phyloP scores from a whole-genome alignment of 2,329 filamentous ascomycete species.

The Clathrospora elynae region DNA sequence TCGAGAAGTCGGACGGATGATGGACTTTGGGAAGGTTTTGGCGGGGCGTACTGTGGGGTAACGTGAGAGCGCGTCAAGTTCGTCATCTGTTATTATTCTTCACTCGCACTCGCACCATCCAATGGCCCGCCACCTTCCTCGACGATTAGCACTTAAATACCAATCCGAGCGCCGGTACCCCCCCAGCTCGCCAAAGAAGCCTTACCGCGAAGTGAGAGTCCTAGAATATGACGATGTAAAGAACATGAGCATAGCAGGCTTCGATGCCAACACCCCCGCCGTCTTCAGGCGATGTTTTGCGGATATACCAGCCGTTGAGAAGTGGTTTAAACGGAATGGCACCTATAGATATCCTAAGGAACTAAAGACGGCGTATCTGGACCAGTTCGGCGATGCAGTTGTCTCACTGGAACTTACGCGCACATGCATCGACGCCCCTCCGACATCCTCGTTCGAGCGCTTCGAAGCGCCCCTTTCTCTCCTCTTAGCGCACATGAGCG shows the following conservation, averaged over 20 bases:
- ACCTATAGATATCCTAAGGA: constrained; percentile 12
- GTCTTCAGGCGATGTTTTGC: constrained; percentile 31
- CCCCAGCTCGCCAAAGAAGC: not conserved
- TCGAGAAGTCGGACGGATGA: constrained; percentile 6
- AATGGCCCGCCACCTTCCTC: too few relatives aligned
- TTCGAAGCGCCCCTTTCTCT: constrained; percentile 67
- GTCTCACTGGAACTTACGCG: constrained; percentile 65
- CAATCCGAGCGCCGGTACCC: too few relatives aligned
- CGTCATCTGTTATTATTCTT: constrained; percentile 1
- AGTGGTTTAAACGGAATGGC: constrained; percentile 39
- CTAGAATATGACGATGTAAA: constrained; percentile 11
- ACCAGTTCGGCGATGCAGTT: constrained; percentile 53
- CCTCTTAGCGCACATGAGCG: constrained; percentile 62
- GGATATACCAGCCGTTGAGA: constrained; percentile 35
- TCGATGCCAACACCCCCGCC: constrained; percentile 27
- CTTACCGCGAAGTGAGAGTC: constrained; percentile 12
- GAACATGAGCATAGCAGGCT: constrained; percentile 13
- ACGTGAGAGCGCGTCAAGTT: constrained; percentile 30
- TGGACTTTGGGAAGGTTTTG: constrained; percentile 24
- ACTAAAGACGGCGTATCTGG: constrained; percentile 34
- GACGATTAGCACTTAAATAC: too few relatives aligned
- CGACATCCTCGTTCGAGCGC: constrained; percentile 58
- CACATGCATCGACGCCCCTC: constrained; percentile 4
- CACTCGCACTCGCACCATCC: too few relatives aligned
- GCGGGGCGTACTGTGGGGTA: constrained; percentile 27